phyloP scores from a whole-genome alignment of 169 alveolate genomes.

The Ichthyophthirius multifiliis region DNA sequence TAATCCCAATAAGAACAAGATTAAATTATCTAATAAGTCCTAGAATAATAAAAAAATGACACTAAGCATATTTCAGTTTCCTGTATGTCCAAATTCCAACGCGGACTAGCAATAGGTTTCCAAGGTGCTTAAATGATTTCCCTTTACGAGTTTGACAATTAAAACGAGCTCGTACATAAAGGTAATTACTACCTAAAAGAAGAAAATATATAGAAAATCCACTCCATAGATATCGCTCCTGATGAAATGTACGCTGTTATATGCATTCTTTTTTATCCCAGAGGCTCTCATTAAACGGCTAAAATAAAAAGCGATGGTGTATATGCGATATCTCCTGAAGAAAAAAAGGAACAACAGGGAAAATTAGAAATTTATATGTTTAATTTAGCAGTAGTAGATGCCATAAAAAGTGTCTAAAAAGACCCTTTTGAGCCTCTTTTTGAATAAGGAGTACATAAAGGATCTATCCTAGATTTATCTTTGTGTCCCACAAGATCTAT shows the following conservation, averaged over 20 bases:
- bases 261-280: not conserved
- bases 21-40: not conserved
- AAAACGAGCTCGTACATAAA: not conserved
- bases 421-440: constrained; percentile 38
- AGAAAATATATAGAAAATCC: constrained; percentile 21
- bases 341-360: constrained; percentile 22
- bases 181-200: constrained; percentile 19
- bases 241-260: constrained; percentile 42
- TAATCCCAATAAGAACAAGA: not conserved
- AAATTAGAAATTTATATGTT: constrained; percentile 32
- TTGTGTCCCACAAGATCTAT: constrained; percentile 28
- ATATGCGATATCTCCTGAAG: constrained; percentile 2
- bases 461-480: constrained; percentile 15
- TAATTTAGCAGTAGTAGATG: constrained; percentile 34
- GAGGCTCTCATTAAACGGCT: not conserved
- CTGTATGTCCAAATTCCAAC: not conserved
- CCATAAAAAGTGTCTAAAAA: constrained; percentile 14
- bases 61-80: not conserved
- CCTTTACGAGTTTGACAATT: not conserved
- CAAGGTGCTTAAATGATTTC: not conserved
- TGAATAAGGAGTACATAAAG: constrained; percentile 36
- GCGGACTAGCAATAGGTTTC: not conserved
- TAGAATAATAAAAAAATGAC: not conserved
- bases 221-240: constrained; percentile 22
- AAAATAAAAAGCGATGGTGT: not conserved